Conservation (phyloP, 2,329 filamentous ascomycete genomes). For the Colletotrichum musae region DNA sequence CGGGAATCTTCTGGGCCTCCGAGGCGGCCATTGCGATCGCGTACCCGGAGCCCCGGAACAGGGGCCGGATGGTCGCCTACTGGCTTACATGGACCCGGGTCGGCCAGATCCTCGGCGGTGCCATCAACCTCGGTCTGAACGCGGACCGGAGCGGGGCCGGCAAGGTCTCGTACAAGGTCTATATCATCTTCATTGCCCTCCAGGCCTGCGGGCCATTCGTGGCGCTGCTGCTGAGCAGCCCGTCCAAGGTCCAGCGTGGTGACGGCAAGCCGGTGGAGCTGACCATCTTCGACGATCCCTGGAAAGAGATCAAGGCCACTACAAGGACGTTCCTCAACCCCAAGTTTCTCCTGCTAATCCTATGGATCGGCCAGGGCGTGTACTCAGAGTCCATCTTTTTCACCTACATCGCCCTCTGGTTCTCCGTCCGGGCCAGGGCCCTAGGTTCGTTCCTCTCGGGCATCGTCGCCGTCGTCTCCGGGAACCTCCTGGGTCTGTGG, state of each 20-base stretch:
- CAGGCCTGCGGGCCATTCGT: constrained; percentile 62
- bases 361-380: constrained; percentile 65
- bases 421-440: constrained; percentile 63
- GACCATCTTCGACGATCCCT: constrained; percentile 58
- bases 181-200: constrained; percentile 57
- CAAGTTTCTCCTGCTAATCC: constrained; percentile 62
- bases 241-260: constrained; percentile 58
- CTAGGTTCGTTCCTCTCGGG: constrained; percentile 62
- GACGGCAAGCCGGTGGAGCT: constrained; percentile 55
- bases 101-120: constrained; percentile 66
- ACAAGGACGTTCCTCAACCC: constrained; percentile 59
- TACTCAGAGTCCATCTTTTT: constrained; percentile 59
- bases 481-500: constrained; percentile 74
- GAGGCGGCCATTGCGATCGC: constrained; percentile 53
- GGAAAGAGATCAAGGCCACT: constrained; percentile 70
- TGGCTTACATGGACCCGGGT: constrained; percentile 74
- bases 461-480: constrained; percentile 72
- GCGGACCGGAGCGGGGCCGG: constrained; percentile 57
- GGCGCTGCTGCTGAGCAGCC: constrained; percentile 60
- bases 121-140: constrained; percentile 66
- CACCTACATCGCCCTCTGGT: constrained; percentile 62
- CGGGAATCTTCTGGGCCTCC: constrained; percentile 54
- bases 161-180: constrained; percentile 61
- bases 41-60: constrained; percentile 76
- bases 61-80: constrained; percentile 72